Evolutionary conservation across 192 early-diverging fungal genomes (phyloP).

Genomic region (Thoreauomyces humboldtii): DNA sequence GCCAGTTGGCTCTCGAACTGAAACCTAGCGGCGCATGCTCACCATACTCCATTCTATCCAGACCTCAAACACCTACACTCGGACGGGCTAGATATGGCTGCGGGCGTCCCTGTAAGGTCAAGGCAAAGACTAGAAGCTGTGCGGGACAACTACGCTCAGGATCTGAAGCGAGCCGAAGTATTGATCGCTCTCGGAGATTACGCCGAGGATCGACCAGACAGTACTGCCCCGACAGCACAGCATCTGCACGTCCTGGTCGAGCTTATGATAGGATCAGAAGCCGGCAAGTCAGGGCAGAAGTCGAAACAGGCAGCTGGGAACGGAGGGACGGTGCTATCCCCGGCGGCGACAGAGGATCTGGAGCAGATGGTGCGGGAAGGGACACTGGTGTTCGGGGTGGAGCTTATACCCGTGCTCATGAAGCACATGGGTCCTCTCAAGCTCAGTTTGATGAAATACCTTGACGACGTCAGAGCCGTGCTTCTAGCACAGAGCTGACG

Average conservation of each 20-base stretch:
- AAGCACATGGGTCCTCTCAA: constrained; percentile 32
- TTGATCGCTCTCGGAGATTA: constrained; percentile 34
- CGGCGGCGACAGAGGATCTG: constrained; percentile 5
- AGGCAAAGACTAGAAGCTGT: constrained; percentile 6
- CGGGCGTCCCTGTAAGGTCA: constrained; percentile 15
- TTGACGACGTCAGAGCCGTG: constrained; percentile 25
- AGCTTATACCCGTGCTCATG: constrained; percentile 30
- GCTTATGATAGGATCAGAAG: constrained; percentile 4
- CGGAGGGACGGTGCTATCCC: neutral
- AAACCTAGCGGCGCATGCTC: too few relatives aligned
- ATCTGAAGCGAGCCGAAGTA: constrained; percentile 26
- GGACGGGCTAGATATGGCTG: constrained; percentile 31
- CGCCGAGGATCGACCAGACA: constrained; percentile 17
- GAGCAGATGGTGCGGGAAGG: constrained; percentile 8
- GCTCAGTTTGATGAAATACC: constrained; percentile 20
- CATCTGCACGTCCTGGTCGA: constrained; percentile 24
- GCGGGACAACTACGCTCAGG: neutral
- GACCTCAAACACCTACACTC: constrained; percentile 35
- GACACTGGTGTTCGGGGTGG: constrained; percentile 32
- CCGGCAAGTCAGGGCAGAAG: neutral
- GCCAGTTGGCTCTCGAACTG: too few relatives aligned
- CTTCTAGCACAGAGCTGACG: too few relatives aligned
- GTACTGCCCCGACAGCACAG: neutral
- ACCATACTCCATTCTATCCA: too few relatives aligned
- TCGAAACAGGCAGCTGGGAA: neutral